A percentile compares a stretch with the other conserved stretches of the same genome.
phyloP scores from a whole-genome alignment of 78 protist genomes.

The Cavenderia fasciculata region DNA sequence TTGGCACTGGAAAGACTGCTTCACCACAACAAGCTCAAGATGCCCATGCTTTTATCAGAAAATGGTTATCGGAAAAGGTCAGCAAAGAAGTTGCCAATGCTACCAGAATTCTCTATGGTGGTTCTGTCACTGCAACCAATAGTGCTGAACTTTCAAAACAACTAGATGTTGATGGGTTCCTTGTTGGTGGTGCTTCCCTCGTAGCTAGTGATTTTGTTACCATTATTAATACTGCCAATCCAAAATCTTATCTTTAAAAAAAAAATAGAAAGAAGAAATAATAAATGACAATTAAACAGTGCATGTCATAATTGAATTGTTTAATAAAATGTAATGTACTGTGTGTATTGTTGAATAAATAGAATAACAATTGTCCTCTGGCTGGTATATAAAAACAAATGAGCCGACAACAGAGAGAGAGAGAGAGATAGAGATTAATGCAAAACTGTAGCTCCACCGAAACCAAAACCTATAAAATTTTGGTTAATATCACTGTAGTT shows the following conservation, averaged over 20 bases:
- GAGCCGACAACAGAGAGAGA: no score
- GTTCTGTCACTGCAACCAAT: constrained; percentile 95
- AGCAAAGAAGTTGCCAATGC: constrained; percentile 81
- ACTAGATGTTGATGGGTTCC: constrained; percentile 98
- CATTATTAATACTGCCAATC: constrained; percentile 86
- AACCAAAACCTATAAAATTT: constrained; percentile 10
- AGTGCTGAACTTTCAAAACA: constrained; percentile 79
- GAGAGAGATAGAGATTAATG: no score
- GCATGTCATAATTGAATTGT: no score
- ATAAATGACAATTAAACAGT: no score
- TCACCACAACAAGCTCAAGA: constrained; percentile 97
- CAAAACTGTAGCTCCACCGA: constrained; percentile 41
- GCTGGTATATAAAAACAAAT: no score
- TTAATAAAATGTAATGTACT: no score
- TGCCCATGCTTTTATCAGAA: constrained; percentile 83
- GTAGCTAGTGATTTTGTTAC: constrained; percentile 84
- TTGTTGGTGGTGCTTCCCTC: constrained; percentile 99
- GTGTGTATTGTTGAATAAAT: no score
- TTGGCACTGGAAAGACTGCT: constrained; percentile 99
- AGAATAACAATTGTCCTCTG: no score
- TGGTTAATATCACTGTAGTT: background rate
- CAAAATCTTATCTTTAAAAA: constrained; percentile 28
- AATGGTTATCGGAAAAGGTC: constrained; percentile 80
- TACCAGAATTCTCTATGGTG: constrained; percentile 97
- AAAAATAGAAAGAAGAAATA: no score